A percentile compares a stretch with the other conserved stretches of the same genome.
phyloP scores from a whole-genome alignment of 169 alveolate species.

The Eimeria necatrix region DNA sequence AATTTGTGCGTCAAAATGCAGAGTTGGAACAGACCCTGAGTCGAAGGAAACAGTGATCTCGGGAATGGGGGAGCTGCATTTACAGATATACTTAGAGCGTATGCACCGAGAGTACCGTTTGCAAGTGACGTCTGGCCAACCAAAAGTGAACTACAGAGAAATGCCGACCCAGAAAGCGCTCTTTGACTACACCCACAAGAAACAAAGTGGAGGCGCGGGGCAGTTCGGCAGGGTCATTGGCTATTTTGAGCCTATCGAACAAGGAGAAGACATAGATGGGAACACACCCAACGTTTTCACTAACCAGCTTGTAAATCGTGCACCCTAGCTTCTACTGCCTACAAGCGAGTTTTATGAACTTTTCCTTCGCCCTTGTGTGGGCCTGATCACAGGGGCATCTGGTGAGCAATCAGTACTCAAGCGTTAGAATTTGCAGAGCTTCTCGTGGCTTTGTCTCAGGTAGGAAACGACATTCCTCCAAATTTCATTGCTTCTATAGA shows the following conservation, averaged over 20 bases:
- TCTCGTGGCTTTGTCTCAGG: not conserved
- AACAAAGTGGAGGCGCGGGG: conserved; percentile 99
- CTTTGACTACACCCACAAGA: conserved; percentile 96
- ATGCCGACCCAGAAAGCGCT: conserved; percentile 82
- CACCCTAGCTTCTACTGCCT: not conserved
- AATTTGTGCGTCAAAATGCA: conserved; percentile 91
- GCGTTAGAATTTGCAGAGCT: not conserved
- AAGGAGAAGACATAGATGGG: conserved; percentile 65
- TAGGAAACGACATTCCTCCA: conserved; percentile 95
- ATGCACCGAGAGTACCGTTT: conserved; percentile 95
- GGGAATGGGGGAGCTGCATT: conserved; percentile 98
- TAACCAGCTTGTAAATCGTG: conserved; percentile 77
- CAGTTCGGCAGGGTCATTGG: conserved; percentile 96
- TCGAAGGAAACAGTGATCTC: conserved; percentile 94
- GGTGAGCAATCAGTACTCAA: too few species aligned
- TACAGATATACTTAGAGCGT: conserved; percentile 96
- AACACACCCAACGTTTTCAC: conserved; percentile 82
- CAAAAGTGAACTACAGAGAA: conserved; percentile 94
- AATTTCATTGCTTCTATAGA: conserved; percentile 96
- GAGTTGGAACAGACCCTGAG: conserved; percentile 93
- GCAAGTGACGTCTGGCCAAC: conserved; percentile 92
- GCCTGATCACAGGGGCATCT: too few species aligned
- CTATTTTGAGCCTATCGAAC: conserved; percentile 93
- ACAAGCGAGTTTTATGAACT: too few species aligned
- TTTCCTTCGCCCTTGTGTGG: not conserved